Evolutionary conservation across 2,329 filamentous ascomycete species (phyloP).

Genomic region (Daldinia eschscholtzii): DNA sequence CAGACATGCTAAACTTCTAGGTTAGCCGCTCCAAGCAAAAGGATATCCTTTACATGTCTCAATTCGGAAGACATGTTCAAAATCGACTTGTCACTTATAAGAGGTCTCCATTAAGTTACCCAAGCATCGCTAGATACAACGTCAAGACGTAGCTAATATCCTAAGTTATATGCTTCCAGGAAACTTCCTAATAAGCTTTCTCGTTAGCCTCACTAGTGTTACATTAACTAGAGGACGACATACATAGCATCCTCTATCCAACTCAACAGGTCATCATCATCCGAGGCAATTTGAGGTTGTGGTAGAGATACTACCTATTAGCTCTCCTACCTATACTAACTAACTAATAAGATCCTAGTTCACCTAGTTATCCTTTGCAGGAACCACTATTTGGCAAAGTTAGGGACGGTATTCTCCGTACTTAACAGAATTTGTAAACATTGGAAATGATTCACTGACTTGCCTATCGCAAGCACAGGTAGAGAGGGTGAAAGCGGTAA

Average conservation of each 20-base stretch:
- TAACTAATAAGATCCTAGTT: neutral
- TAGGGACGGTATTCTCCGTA: neutral
- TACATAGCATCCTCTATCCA: neutral
- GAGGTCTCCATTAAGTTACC: neutral
- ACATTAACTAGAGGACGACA: neutral
- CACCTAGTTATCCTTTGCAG: neutral
- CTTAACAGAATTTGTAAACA: neutral
- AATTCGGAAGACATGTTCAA: neutral
- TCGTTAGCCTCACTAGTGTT: neutral
- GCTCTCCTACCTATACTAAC: neutral
- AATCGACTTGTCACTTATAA: conserved; percentile 1
- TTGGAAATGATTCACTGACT: no score
- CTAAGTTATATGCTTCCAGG: neutral
- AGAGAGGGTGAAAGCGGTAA: no score
- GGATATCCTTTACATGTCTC: neutral
- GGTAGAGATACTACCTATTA: neutral
- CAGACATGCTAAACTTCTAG: neutral
- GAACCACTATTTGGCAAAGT: neutral
- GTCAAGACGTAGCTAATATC: neutral
- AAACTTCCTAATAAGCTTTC: no score
- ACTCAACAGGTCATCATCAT: conserved; percentile 5
- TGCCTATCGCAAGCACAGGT: no score
- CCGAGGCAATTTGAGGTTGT: neutral
- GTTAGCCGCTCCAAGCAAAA: neutral
- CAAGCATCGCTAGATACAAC: neutral